Conservation (phyloP, 176 grass and related monocot genomes). For the Eleusine coracana region DNA sequence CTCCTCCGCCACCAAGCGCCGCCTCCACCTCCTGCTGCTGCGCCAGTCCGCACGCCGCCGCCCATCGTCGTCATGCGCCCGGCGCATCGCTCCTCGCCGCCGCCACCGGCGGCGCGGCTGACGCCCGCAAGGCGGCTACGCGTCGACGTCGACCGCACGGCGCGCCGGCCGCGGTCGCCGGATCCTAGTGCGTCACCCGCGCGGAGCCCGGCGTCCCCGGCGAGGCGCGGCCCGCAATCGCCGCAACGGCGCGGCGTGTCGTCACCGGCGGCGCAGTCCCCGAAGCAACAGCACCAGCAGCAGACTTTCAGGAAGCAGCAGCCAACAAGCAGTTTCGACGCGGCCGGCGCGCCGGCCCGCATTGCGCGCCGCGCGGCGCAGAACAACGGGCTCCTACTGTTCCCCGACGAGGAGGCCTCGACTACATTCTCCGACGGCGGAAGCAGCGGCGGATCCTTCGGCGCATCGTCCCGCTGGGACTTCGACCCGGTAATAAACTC, state of each 20-base stretch:
- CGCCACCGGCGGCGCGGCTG: neutral
- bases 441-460: constrained; percentile 46
- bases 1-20: constrained; percentile 57
- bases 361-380: constrained; percentile 34
- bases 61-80: constrained; percentile 85
- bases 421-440: constrained; percentile 67
- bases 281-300: constrained; percentile 42
- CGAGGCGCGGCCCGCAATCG: constrained; percentile 32
- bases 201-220: constrained; percentile 55
- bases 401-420: constrained; percentile 59
- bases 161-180: constrained; percentile 41
- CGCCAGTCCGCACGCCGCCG: neutral
- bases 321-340: constrained; percentile 8
- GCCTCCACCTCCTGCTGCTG: neutral
- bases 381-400: neutral
- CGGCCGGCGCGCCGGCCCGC: constrained; percentile 31
- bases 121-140: neutral
- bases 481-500: constrained; percentile 44
- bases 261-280: constrained; percentile 31
- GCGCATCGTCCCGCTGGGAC: constrained; percentile 56
- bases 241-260: constrained; percentile 54
- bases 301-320: constrained; percentile 18
- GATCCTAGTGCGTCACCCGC: constrained; percentile 17
- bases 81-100: constrained; percentile 11
- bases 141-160: constrained; percentile 1